A percentile compares a stretch with the other conserved stretches of the same genome.
Conservation (phyloP, 1,139 yeast genomes). For the Nakaseomyces nivariensis region DNA sequence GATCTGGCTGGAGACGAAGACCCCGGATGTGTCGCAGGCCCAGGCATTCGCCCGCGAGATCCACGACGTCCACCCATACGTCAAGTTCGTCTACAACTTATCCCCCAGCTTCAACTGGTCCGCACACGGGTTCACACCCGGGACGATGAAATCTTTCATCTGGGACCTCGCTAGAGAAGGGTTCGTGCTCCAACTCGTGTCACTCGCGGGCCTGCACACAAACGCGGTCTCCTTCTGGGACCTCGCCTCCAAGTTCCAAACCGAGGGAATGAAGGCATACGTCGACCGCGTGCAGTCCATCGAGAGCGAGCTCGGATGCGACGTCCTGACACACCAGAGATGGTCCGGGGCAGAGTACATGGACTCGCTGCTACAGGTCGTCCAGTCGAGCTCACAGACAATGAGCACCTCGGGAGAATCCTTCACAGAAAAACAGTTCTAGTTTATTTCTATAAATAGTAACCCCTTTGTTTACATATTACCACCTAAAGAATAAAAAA, state of each 20-base stretch:
- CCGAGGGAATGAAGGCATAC: slow-evolving; percentile 48
- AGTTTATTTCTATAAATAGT: slow-evolving; percentile 1
- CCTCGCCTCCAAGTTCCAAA: slow-evolving; percentile 37
- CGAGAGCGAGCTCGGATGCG: slow-evolving; percentile 39
- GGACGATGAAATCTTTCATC: slow-evolving; percentile 39
- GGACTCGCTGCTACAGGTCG: slow-evolving; percentile 37
- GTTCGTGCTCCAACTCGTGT: slow-evolving; percentile 43
- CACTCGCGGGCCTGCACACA: slow-evolving; percentile 46
- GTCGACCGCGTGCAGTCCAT: slow-evolving; percentile 41
- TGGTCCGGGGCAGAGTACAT: slow-evolving; percentile 52
- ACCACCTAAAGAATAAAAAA: background rate
- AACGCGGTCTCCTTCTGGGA: slow-evolving; percentile 44
- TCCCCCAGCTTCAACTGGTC: slow-evolving; percentile 53
- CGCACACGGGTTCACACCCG: slow-evolving; percentile 42
- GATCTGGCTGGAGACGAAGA: slow-evolving; percentile 51
- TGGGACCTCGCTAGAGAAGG: slow-evolving; percentile 48
- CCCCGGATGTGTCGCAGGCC: slow-evolving; percentile 45
- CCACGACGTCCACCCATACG: slow-evolving; percentile 40
- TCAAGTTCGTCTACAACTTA: slow-evolving; percentile 47
- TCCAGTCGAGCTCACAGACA: slow-evolving; percentile 39
- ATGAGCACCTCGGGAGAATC: slow-evolving; percentile 37
- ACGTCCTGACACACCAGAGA: slow-evolving; percentile 47
- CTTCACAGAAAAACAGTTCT: slow-evolving; percentile 37
- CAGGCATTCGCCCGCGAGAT: slow-evolving; percentile 38
- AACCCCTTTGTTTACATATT: background rate